Evolutionary conservation across 805 yeast species (phyloP), one percentile per base, ranked within the genome.

Genomic region (Teunomyces panamensis): DNA sequence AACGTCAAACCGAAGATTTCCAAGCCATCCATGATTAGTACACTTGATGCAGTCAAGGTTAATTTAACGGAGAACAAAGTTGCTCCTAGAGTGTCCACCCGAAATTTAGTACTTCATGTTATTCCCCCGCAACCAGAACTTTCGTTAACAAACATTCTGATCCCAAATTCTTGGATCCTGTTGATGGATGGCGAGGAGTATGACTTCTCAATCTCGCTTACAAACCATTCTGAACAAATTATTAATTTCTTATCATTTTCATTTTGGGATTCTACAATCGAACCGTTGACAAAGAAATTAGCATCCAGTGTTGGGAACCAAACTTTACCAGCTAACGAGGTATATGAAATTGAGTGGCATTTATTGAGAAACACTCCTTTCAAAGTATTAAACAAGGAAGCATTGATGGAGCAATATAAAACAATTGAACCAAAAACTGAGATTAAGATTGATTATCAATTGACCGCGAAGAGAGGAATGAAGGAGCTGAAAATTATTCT

Each of bases 401-500:
- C 68, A 4, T 69, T 72, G 13, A 54, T 58, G 24, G 62, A 64
- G 5, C 59, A 60, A 45, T 67, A 76, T 58, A 64, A 63, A 24
- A 61, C 60, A 3, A 73, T 80, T n/a, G 47, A 53, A 3, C 76
- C 79, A 0, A 58, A 58, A 4, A 55, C 67, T 9, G 75, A 75
- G 17, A 69, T 81, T 35, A 64, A 63, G 3, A 69, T 85, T 41
- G 76, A 77, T 20, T 73, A 85, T 52, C 84, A 83, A 52, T 69
- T 88, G 2, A 69, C 74, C 47, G 96, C 95, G 0, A 87, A 87
- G 56, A 74, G 89, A 34, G 89, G 90, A 1, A 81, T 89, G 68
- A 79, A 78, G 13, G 80, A 79, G 44, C 86, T 87, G 44, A 77
- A 77, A 32, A 67, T 89, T 28, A 73, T 81, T 4, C 66, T 89